Percentiles rank a stretch among this genome's conserved stretches.
These are phyloP conservation scores for Mucuna pruriens DNA, from an alignment of 306 rosid species.

Conservation along the genomic window DNA sequence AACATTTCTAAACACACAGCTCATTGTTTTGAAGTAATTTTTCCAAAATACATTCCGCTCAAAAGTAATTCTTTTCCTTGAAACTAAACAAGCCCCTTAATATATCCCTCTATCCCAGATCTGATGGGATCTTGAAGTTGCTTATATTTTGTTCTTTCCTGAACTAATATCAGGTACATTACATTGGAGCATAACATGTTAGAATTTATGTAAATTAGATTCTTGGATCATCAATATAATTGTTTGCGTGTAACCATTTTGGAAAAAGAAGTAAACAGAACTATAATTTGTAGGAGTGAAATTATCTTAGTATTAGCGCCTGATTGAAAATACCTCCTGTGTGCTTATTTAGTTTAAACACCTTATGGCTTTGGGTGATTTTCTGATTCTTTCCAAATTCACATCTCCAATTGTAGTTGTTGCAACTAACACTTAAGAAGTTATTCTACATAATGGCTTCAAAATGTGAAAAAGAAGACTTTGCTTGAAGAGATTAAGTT, in stretches of 20 bases:
- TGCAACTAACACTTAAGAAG: neutral
- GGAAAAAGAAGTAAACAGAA: neutral
- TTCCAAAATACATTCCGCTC: neutral
- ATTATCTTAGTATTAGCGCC: neutral
- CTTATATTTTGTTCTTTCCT: constrained; percentile 14
- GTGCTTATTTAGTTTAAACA: neutral
- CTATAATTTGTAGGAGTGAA: neutral
- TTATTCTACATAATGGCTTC: neutral
- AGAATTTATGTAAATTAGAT: neutral
- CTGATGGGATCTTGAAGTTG: constrained; percentile 11
- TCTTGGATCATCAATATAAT: neutral
- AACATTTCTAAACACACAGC: neutral
- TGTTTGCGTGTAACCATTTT: neutral
- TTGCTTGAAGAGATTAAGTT: neutral
- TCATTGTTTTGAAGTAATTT: neutral
- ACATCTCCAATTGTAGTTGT: neutral
- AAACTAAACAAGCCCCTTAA: neutral
- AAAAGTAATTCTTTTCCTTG: neutral
- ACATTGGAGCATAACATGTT: neutral
- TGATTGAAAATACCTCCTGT: neutral
- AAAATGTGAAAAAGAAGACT: neutral
- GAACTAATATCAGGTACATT: neutral
- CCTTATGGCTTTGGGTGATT: neutral
- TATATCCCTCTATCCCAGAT: neutral
- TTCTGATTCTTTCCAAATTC: constrained; percentile 3